Evolutionary conservation across 805 yeast species (phyloP), one percentile per base, ranked within the genome.

Genomic region (Yamadazyma kitorensis): DNA sequence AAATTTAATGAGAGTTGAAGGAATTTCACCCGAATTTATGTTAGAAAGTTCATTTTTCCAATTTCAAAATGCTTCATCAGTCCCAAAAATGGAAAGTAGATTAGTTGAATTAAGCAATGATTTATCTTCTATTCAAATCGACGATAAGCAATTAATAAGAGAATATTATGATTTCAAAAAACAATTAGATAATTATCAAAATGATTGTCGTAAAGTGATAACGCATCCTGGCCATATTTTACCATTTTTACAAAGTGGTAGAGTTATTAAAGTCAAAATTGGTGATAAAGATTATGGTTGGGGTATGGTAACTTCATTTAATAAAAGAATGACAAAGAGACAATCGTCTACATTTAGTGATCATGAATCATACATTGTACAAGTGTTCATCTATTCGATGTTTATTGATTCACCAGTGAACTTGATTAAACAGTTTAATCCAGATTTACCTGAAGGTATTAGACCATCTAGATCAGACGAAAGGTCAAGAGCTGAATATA

Each of bases 11-110:
- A 79, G 98, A 55, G 98, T 93, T 11, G 98, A 93, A 63, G 98
- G 98, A 40, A 86, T 93, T 36, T 88, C 98, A 1, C 98, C 99
- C 0, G 98, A 93, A 57, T 93, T 84, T 45, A 89, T 93, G 97
- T 72, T 93, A 45, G 95, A 88, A 56, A 76, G 83, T 48, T 91
- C 98, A 2, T 93, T 93, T 54, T 93, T 68, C 65, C 99, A 93
- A 60, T 94, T 89, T 57, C 99, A 93, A 58, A 91, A 86, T 55
- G 86, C 91, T 7, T 77, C 91, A 11, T 78, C 94, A 16, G 95
- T 94, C 10, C 99, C 99, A 1, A 66, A 72, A 12, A 68, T 93
- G 68, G 95, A 88, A 50, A 70, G 68, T 37, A 72, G 84, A 44
- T 62, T 85, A 15, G 61, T 63, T n/a, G 76, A 70, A 22, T 58